Conservation (phyloP, 495 filamentous ascomycete genomes). For the Parmelia sp. region DNA sequence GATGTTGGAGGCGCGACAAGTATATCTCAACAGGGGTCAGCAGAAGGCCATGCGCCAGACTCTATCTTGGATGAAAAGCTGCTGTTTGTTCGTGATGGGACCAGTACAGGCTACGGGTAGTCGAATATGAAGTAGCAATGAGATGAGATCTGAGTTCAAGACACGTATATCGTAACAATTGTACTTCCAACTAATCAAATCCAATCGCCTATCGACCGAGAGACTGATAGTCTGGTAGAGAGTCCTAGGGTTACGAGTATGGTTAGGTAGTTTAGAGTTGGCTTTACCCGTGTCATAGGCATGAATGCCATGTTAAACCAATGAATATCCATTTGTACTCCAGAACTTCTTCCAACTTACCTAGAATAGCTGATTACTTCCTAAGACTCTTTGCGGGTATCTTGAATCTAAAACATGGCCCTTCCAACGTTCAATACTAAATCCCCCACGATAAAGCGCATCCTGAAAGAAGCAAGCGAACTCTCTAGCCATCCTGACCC, state of each 20-base stretch:
- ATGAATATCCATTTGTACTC: not conserved
- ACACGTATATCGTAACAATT: not conserved
- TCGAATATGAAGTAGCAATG: too few species aligned
- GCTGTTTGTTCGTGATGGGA: not conserved
- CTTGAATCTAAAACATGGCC: conserved; percentile 18
- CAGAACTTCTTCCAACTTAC: not conserved
- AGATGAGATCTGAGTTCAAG: not conserved
- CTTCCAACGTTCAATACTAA: conserved; percentile 58
- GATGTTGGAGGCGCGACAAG: too few species aligned
- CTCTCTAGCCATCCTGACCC: conserved; percentile 52
- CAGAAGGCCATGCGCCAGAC: not conserved
- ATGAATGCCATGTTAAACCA: not conserved
- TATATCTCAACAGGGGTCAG: not conserved
- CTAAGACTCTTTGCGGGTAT: too few species aligned
- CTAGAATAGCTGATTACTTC: too few species aligned
- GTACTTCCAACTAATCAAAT: too few species aligned
- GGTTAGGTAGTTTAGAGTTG: not conserved
- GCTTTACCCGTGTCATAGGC: not conserved
- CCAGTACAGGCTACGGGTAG: not conserved
- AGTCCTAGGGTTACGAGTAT: not conserved
- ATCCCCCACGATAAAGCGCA: conserved; percentile 73
- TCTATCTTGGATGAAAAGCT: conserved; percentile 6
- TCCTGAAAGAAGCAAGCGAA: conserved; percentile 79
- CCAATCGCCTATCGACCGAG: too few species aligned
- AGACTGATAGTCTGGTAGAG: too few species aligned